phyloP scores from a whole-genome alignment of 1,284 basidiomycete genomes.

The Ganoderma multipileum region DNA sequence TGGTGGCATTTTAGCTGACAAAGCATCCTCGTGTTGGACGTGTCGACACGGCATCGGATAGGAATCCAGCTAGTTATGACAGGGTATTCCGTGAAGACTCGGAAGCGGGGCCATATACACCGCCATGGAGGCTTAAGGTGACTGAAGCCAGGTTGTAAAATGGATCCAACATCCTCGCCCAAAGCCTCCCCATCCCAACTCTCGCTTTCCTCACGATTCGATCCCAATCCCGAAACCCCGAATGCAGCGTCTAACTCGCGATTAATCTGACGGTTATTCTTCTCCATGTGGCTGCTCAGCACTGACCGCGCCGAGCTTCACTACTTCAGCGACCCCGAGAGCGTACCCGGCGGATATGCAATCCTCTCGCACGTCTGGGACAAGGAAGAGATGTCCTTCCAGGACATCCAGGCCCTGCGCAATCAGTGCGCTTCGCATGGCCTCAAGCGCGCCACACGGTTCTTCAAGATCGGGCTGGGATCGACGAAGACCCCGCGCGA shows the following conservation, averaged over 20 bases:
- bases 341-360: conserved; percentile 1
- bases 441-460: not conserved
- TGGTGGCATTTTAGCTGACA: not conserved
- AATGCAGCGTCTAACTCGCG: not conserved
- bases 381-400: conserved; percentile 1
- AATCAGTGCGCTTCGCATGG: not conserved
- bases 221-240: not conserved
- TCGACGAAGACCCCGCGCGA: conserved; percentile 7
- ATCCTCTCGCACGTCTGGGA: conserved; percentile 10
- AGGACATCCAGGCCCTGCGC: not conserved
- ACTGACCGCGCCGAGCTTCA: conserved; percentile 2
- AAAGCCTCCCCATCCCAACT: not conserved
- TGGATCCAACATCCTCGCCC: not conserved
- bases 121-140: not conserved
- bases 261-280: not conserved
- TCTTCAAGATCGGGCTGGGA: not conserved
- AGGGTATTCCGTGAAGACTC: not conserved
- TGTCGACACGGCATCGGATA: not conserved
- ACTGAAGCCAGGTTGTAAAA: not conserved
- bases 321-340: conserved; percentile 1
- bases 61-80: not conserved
- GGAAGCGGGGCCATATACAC: not conserved
- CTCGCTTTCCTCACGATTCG: not conserved
- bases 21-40: not conserved
- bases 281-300: conserved; percentile 2